phyloP scores from a whole-genome alignment of 345 rosid species.

The Cardamine occulta region DNA sequence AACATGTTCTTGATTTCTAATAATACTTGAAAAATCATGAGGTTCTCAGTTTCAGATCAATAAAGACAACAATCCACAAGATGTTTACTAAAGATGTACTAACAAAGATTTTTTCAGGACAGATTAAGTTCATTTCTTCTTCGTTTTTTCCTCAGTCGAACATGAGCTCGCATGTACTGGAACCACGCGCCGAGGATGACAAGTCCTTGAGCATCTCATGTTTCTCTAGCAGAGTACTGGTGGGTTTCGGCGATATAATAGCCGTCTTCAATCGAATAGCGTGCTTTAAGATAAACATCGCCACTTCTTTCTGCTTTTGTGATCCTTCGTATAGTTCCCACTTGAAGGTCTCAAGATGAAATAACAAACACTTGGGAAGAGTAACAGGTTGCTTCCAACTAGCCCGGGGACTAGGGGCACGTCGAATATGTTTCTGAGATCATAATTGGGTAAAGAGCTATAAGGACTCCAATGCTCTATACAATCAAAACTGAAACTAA shows the following conservation, averaged over 20 bases:
- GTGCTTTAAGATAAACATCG: slow-evolving; percentile 27
- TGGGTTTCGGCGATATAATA: slow-evolving; percentile 25
- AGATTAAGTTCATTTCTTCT: background rate
- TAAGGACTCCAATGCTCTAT: background rate
- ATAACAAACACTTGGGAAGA: slow-evolving; percentile 21
- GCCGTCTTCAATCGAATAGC: slow-evolving; percentile 31
- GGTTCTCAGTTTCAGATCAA: background rate
- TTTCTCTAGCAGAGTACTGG: slow-evolving; percentile 34
- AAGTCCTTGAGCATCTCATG: slow-evolving; percentile 46
- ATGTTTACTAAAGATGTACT: background rate
- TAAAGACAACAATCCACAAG: background rate
- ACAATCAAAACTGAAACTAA: slow-evolving; percentile 13
- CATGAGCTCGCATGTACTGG: slow-evolving; percentile 35
- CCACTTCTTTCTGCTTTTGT: slow-evolving; percentile 40
- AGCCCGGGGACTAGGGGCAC: slow-evolving; percentile 23
- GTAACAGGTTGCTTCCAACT: slow-evolving; percentile 37
- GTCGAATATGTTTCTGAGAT: slow-evolving; percentile 39
- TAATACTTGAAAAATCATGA: background rate
- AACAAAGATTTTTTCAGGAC: background rate
- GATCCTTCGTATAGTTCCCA: slow-evolving; percentile 45
- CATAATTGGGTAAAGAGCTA: background rate
- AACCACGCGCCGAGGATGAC: slow-evolving; percentile 36
- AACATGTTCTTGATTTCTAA: background rate
- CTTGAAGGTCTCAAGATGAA: slow-evolving; percentile 35
- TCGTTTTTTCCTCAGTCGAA: slow-evolving; percentile 23